Base-by-base conservation (phyloP, 148 eudicot species). In the Rhododendron mucronatum region DNA sequence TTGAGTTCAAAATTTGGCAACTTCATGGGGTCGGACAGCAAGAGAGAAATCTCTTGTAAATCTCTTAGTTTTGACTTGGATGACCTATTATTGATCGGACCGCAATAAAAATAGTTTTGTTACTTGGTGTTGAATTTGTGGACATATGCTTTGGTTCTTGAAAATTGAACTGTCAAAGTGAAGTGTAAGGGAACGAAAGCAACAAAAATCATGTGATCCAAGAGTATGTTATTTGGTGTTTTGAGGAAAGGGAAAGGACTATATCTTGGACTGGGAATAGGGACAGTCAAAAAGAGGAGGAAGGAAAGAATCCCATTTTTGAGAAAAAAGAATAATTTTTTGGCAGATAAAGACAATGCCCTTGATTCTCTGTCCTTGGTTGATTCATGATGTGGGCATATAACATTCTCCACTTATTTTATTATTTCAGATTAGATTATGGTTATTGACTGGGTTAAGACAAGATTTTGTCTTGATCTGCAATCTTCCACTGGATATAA, bases 251-350 rank as follows among this genome's bases (percentile, higher is more conserved):
- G 83, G 26, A 92, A 91, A 91, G 91, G 61, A 80, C 84, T 53
- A 84, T 53, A 84, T 55, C 61, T 55, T 16, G 61, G 61, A 55
- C 87, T 91, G 88, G 92, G 94, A 87, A 83, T 86, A 81, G 69
- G 87, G 85, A 0, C 63, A 90, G 97, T 94, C 94, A 93, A 92
- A 91, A 61, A 67, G 77, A 6, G 63, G 84, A 86, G 82, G 82
- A 84, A 85, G 80, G 71, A 44, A 57, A 86, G 83, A 85, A 78
- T 67, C 65, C 75, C 83, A 87, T 50, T 82, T 82, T 82, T 33
- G 59, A 78, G 30, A 18, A 33, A 33, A 41, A 73, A 84, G 81
- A 73, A 88, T 53, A 44, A 55, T 28, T 69, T 69, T 57, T 57
- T 47, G 37, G 53, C 51, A 73, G 81, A 84, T 39, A 51, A 84